Base-by-base conservation (phyloP, 257 asterid species). In the Ajuga chamaepitys region DNA sequence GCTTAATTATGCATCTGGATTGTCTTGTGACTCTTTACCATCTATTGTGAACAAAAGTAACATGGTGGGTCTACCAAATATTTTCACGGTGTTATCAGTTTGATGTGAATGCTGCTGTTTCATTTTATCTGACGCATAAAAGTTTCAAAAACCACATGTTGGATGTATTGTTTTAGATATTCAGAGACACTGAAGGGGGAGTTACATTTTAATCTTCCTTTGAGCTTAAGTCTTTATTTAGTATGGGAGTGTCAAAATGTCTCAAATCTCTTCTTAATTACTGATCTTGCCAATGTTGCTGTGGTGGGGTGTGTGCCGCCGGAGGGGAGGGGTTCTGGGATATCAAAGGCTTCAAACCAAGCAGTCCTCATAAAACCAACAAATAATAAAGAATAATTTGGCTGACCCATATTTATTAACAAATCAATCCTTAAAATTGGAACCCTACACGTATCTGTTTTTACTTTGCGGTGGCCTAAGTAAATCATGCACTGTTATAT, bases 91-190 rank as follows among this genome's bases (percentile, higher is more conserved):
- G 11, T 18, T 32, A 18, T 13, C 47, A 32, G 38, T 75, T 56
- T 47, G 45, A 45, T 48, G 58, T 64, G 37, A 28, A 26, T 21
- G 13, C 56, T 35, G 21, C 37, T 54, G 66, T 59, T 57, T 58
- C 51, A 14, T 40, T 65, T 62, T 68, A 14, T 54, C 48, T 4
- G 6, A 21, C 34, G 24, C 16, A 37, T 41, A 42, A 58, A 5
- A 53, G n/a, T 54, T 48, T 59, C 17, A 26, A 56, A 58, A 30
- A 25, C 44, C 56, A 20, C 17, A 40, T 54, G 14, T 22, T 38
- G n/a, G 16, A 71, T 63, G 66, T 32, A 17, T 35, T 34, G 32
- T 62, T 47, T 73, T 48, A 62, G 55, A 45, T 26, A 54, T 67
- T 13, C 26, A 18, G 26, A 44, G 45, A 67, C 24, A 5, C 25